Base-by-base conservation (phyloP, 2,329 filamentous ascomycete species). In the Clonostachys chloroleuca region DNA sequence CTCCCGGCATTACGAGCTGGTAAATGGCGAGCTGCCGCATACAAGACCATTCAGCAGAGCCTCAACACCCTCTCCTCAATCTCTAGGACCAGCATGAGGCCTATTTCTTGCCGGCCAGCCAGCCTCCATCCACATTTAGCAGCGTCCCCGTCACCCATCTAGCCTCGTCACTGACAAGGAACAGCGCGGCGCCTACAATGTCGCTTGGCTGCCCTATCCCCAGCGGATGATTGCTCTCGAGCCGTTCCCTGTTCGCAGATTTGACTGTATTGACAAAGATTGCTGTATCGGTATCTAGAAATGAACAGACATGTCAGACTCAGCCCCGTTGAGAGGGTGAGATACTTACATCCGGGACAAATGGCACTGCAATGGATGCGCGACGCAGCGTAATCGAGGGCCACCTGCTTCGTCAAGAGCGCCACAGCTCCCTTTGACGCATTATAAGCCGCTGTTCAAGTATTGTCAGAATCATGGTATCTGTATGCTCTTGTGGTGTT, bases 281-380 rank as follows among this genome's bases (percentile, higher is more conserved):
- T 1, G 59, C 59, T 0, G 60, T 63, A 16, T 55, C 49, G 0
- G 55, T 58, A 17, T 54, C 60, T 63, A 3, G 40, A 2, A 16
- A 16, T 10, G 8, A 18, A 14, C 34, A 33, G 12, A 16, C 7
- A n/a, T 9, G n/a, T 20, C 34, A 37, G 5, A 45, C 35, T 12
- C 30, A 17, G n/a, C n/a, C 9, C 18, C 34, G 16, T 35, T 12
- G 14, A 35, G 17, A 4, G 16, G 12, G 16, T 20, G 40, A 24
- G 13, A 20, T 48, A 60, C 37, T 51, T 49, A 14, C 52, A 80
- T 6, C 77, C 78, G 5, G 78, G 77, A 46, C 75, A 78, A 6
- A 81, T 64, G 0, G 74, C 74, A 52, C 80, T 80, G 34, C 70
- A 68, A 50, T 80, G 76, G 24, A 81, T 76, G 1, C 66, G 60